Percentiles rank a stretch among this genome's conserved stretches.
These are phyloP conservation scores for Neonectria magnoliae DNA, from an alignment of 2,329 filamentous ascomycete genomes.

Conservation along the genomic window DNA sequence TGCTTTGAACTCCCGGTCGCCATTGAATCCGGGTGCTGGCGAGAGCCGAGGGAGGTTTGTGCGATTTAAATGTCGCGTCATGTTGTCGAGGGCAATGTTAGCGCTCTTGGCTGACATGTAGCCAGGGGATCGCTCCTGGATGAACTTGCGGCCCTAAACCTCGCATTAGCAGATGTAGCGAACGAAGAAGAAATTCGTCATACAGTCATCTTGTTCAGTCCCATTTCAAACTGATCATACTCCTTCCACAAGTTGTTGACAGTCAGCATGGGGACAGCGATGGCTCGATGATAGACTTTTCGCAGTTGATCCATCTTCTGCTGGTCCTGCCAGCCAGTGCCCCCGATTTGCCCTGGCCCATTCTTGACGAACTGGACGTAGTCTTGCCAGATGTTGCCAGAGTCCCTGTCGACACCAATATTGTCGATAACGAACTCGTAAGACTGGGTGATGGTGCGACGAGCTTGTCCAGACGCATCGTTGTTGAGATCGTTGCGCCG, in stretches of 20 bases:
- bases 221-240: constrained; percentile 96
- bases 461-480: constrained; percentile 79
- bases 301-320: constrained; percentile 97
- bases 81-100: constrained; percentile 89
- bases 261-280: constrained; percentile 84
- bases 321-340: constrained; percentile 92
- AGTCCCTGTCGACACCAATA: constrained; percentile 90
- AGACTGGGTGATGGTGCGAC: constrained; percentile 81
- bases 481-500: constrained; percentile 85
- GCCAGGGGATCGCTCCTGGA: constrained; percentile 89
- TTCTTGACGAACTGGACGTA: constrained; percentile 94
- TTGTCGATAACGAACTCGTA: constrained; percentile 93
- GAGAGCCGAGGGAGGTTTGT: constrained; percentile 84
- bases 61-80: constrained; percentile 79
- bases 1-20: constrained; percentile 82
- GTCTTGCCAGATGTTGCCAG: constrained; percentile 90
- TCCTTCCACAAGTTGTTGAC: constrained; percentile 94
- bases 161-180: constrained; percentile 33
- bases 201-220: constrained; percentile 90
- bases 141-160: constrained; percentile 85
- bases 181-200: constrained; percentile 41
- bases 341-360: constrained; percentile 85
- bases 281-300: constrained; percentile 91
- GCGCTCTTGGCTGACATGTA: constrained; percentile 97
- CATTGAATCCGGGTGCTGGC: constrained; percentile 85